phyloP scores from a whole-genome alignment of 345 rosid genomes.

The Gynandropsis gynandra region DNA sequence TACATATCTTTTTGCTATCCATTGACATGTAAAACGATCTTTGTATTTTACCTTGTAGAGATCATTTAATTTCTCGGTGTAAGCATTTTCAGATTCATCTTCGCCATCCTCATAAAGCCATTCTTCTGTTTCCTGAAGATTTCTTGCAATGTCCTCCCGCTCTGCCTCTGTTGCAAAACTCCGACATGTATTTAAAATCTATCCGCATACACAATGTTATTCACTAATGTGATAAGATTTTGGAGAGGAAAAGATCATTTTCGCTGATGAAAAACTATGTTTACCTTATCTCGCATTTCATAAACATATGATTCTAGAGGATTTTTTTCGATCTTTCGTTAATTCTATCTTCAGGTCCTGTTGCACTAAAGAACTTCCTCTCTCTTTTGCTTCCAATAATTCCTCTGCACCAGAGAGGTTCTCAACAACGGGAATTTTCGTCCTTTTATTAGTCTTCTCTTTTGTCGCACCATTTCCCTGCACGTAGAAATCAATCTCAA shows the following conservation, averaged over 20 bases:
- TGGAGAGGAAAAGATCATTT: neutral
- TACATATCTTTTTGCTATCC: neutral
- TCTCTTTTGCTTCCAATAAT: constrained; percentile 45
- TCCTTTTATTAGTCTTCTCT: constrained; percentile 37
- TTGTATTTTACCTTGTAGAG: constrained; percentile 45
- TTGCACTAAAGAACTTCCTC: constrained; percentile 46
- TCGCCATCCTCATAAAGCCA: constrained; percentile 81
- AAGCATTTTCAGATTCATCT: constrained; percentile 66
- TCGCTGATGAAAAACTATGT: too few relatives aligned
- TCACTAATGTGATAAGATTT: too few relatives aligned
- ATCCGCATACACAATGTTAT: constrained; percentile 10
- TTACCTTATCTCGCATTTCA: constrained; percentile 82
- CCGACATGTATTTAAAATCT: constrained; percentile 57
- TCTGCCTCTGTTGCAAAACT: constrained; percentile 50
- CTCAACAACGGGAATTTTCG: constrained; percentile 48
- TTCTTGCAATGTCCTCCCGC: constrained; percentile 50
- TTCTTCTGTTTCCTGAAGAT: constrained; percentile 69
- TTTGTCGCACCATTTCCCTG: constrained; percentile 35
- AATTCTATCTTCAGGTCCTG: constrained; percentile 68
- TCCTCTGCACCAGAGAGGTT: constrained; percentile 46
- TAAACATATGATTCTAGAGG: constrained; percentile 76
- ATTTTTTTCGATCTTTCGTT: constrained; percentile 62
- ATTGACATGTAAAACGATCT: constrained; percentile 5
- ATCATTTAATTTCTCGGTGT: constrained; percentile 45
- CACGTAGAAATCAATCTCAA: constrained; percentile 20